phyloP scores from a whole-genome alignment of 257 asterid genomes.

The Cruciata laevipes region DNA sequence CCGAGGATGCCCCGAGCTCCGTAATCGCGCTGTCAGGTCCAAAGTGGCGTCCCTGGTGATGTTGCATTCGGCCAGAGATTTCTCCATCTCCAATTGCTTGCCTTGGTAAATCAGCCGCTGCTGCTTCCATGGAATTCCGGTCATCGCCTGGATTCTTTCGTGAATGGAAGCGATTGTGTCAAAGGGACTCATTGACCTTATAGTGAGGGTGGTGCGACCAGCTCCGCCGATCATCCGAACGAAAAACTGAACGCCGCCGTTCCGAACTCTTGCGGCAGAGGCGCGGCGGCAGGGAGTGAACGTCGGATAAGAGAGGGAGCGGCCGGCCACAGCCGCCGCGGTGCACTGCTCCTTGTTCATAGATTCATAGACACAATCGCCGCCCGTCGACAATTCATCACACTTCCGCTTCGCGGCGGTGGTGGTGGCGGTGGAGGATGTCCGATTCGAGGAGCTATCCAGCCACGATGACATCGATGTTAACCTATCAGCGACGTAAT shows the following conservation, averaged over 20 bases:
- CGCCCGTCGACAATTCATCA: slow-evolving; percentile 35
- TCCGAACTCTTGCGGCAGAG: slow-evolving; percentile 7
- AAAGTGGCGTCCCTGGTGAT: slow-evolving; percentile 62
- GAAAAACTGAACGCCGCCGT: slow-evolving; percentile 57
- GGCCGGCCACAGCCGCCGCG: slow-evolving; percentile 16
- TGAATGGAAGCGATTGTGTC: slow-evolving; percentile 56
- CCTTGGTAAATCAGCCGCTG: slow-evolving; percentile 74
- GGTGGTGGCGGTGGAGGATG: background rate
- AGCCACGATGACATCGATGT: background rate
- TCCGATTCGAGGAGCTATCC: background rate
- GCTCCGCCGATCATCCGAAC: slow-evolving; percentile 46
- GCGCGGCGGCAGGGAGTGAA: background rate
- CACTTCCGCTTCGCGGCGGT: slow-evolving; percentile 48
- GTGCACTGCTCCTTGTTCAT: slow-evolving; percentile 59
- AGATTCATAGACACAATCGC: slow-evolving; percentile 16
- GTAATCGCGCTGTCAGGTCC: slow-evolving; percentile 64
- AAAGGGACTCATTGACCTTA: slow-evolving; percentile 40
- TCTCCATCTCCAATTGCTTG: slow-evolving; percentile 68
- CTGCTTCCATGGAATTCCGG: slow-evolving; percentile 54
- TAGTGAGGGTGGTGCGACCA: slow-evolving; percentile 35
- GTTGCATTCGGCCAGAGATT: slow-evolving; percentile 43
- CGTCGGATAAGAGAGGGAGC: background rate
- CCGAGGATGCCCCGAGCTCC: slow-evolving; percentile 70
- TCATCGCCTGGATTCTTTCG: slow-evolving; percentile 37
- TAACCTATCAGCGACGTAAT: background rate